Percentiles rank a stretch among this genome's conserved stretches.
Conservation (phyloP, 2,329 filamentous ascomycete species). For the Aspergillus chevalieri region DNA sequence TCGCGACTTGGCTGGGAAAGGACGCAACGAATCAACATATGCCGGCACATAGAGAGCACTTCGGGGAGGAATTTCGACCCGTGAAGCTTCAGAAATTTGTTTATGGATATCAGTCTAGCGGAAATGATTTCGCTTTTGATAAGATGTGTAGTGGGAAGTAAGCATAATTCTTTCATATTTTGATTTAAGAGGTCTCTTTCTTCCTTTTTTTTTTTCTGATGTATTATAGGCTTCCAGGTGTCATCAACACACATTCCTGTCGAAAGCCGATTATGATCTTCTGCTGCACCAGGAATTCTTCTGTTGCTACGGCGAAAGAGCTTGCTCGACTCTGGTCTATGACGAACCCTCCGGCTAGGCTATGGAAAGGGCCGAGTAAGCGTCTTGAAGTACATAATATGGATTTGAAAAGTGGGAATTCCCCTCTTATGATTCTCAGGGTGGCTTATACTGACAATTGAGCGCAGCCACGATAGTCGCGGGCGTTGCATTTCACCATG, state of each 20-base stretch:
- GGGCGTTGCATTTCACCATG: conserved; percentile 79
- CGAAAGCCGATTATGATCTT: conserved; percentile 78
- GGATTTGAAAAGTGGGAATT: conserved; percentile 50
- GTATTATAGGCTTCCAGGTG: conserved; percentile 51
- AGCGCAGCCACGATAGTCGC: conserved; percentile 39
- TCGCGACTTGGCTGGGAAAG: conserved; percentile 72
- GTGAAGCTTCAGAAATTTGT: conserved; percentile 72
- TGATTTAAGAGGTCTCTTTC: not conserved
- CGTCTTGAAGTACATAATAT: conserved; percentile 50
- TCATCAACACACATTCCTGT: conserved; percentile 62
- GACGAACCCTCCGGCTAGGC: conserved; percentile 46
- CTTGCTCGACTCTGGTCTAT: conserved; percentile 61
- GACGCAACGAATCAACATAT: conserved; percentile 53
- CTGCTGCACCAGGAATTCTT: conserved; percentile 69
- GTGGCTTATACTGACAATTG: conserved; percentile 7
- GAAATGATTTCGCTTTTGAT: conserved; percentile 74
- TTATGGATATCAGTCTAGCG: conserved; percentile 58
- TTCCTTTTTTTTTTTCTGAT: not conserved
- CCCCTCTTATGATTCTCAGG: not conserved
- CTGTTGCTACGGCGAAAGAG: conserved; percentile 60
- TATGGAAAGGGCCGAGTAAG: conserved; percentile 58
- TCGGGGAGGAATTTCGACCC: conserved; percentile 74
- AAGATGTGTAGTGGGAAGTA: conserved; percentile 58
- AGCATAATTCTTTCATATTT: conserved; percentile 9
- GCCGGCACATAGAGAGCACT: conserved; percentile 62